Evolutionary conservation across 495 filamentous ascomycete genomes (phyloP), one percentile per base, ranked within the genome.

Genomic region (Extremus antarcticus): DNA sequence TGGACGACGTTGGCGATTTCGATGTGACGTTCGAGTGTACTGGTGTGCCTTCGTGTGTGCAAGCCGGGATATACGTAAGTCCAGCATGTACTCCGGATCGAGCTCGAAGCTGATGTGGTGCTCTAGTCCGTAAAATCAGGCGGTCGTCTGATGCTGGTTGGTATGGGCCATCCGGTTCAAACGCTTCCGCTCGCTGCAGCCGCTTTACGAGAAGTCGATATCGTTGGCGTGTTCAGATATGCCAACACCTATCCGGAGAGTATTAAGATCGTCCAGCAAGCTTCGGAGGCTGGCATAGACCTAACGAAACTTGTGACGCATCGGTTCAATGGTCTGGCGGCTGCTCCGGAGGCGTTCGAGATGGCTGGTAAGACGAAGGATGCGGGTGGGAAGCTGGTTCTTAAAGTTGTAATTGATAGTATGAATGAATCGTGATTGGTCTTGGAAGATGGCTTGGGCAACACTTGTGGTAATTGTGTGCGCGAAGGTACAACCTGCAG

Each of bases 81-180:
- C 19, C 32, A 13, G 22, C 20, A 10, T 35, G n/a, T 16, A 9
- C 11, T 23, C 20, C 17, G 10, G 3, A 3, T 19, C 11, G n/a
- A 38, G 11, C n/a, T 24, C 8, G 9, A n/a, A 21, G 15, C 17
- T 24, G 15, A n/a, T n/a, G n/a, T 40, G 17, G 38, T 39, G 22
- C 32, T 21, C 17, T 22, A 71, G 69, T 65, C 86, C 8, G 83
- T 87, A 13, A 75, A 78, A 8, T 75, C 90, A 0, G 90, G 90
- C 11, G 88, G 89, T 10, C 82, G 84, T 57, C 75, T 95, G 38
- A 81, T 95, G 60, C 83, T 94, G 71, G 84, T 96, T 20, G 90
- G 90, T 2, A 95, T 95, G 88, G 90, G 90, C n/a, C 87, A 82
- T 3, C 90, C 90, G 0, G 78, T 94, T 41, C 87, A 92, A 72